Percentiles rank a stretch among this genome's conserved stretches.
phyloP scores from a whole-genome alignment of 768 basidiomycete genomes.

The Coprinopsis cinerea region DNA sequence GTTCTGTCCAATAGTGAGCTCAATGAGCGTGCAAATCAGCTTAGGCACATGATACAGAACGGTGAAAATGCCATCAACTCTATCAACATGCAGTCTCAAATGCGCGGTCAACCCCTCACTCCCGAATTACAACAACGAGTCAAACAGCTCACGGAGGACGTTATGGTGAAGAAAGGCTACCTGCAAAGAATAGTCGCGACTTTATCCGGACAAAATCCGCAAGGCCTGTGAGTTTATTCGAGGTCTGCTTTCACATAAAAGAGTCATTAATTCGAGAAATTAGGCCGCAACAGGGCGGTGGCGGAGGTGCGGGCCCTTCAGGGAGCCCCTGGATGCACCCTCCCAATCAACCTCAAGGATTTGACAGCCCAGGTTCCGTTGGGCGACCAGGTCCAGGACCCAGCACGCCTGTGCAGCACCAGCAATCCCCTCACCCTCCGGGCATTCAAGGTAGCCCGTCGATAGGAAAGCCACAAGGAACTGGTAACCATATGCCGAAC shows the following conservation, averaged over 20 bases:
- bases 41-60: conserved; percentile 11
- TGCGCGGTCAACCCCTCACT: background rate
- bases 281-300: conserved; percentile 6
- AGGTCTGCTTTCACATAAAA: background rate
- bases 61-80: conserved; percentile 8
- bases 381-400: conserved; percentile 6
- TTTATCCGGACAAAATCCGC: conserved; percentile 5
- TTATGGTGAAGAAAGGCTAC: conserved; percentile 32
- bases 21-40: conserved; percentile 2
- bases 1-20: background rate
- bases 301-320: conserved; percentile 1
- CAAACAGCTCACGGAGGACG: conserved; percentile 21
- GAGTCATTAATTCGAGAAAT: background rate
- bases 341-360: conserved; percentile 6
- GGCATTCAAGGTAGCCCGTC: conserved; percentile 5
- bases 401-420: conserved; percentile 3
- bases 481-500: conserved; percentile 2
- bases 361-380: conserved; percentile 8
- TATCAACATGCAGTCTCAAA: conserved; percentile 2
- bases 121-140: conserved; percentile 9
- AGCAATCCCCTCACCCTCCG: conserved; percentile 8
- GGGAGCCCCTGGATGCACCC: background rate
- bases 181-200: conserved; percentile 27
- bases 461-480: conserved; percentile 3
- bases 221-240: conserved; percentile 1